Percentiles rank a stretch among this genome's conserved stretches.
These are phyloP conservation scores for Saccharum officinarum DNA, from an alignment of 176 grass and related monocot genomes.

Conservation along the genomic window DNA sequence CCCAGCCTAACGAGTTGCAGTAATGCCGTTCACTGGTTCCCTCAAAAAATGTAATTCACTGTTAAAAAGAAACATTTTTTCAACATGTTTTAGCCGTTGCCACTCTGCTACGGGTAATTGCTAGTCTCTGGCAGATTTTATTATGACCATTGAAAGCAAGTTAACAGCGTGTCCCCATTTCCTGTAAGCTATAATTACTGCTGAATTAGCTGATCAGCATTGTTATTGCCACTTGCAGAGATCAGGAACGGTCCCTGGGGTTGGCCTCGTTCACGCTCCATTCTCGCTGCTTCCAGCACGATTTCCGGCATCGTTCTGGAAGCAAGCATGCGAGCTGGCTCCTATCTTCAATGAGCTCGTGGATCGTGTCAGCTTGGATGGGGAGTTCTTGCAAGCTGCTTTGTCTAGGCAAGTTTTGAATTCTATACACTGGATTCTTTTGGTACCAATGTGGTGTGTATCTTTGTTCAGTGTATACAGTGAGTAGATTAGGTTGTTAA, in stretches of 20 bases:
- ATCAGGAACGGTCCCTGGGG: conserved; percentile 76
- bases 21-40: not conserved
- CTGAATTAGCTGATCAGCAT: conserved; percentile 11
- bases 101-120: not conserved
- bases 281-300: conserved; percentile 59
- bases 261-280: conserved; percentile 89
- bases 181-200: not conserved
- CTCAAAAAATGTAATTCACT: not conserved
- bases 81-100: not conserved
- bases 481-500: not conserved
- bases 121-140: not conserved
- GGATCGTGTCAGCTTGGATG: conserved; percentile 92
- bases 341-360: conserved; percentile 90
- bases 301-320: conserved; percentile 58
- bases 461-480: not conserved
- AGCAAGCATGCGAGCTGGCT: conserved; percentile 79
- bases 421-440: not conserved
- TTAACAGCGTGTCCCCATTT: not conserved
- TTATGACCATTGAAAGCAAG: not conserved
- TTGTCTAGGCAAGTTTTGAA: conserved; percentile 64
- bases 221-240: conserved; percentile 47
- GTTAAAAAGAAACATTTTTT: not conserved
- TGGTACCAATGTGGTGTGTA: not conserved
- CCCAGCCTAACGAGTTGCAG: not conserved
- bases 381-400: conserved; percentile 73